Base-by-base conservation (phyloP, 2,329 filamentous ascomycete genomes). In the Pseudopyrenochaeta lycopersici region DNA sequence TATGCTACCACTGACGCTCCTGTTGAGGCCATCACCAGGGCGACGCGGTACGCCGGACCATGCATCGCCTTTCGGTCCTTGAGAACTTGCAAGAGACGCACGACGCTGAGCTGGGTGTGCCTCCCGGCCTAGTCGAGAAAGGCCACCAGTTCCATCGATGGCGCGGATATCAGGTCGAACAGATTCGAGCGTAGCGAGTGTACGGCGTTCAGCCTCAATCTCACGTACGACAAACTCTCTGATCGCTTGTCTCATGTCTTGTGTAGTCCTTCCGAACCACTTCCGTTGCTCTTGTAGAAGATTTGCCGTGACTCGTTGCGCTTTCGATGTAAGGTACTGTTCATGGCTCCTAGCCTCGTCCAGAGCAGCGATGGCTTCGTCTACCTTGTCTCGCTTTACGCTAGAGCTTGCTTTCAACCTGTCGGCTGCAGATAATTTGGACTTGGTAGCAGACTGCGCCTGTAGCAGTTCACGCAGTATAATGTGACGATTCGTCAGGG, bases 21-120 rank as follows among this genome's bases (percentile, higher is more conserved):
- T 85, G 69, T 85, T 89, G 50, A 92, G 78, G n/a, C 88, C 88
- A 66, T 96, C 75, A 23, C 70, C 91, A 27, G 88, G 87, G 49
- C 91, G 85, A 57, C 95, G 85, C 31, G 93, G 91, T 23, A 97
- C 92, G 52, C 95, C 95, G 68, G 92, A 97, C 95, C 95, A 99
- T 14, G 95, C 90, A 76, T 99, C 95, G n/a, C 95, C 95, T 79
- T 96, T 96, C 44, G 95, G 94, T 0, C 95, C 95, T 77, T 99
- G 95, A 68, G 90, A 95, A 41, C 91, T 90, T 14, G 91, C 90
- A 62, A 97, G 78, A 75, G 87, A 94, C 21, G 88, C 78, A 56
- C 94, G 87, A 49, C 95, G 86, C 27, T 80, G 78, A 4, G 88
- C 79, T 2, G 95, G 94, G 73, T 97, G 92, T 14, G 90, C 82